Evolutionary conservation across 768 basidiomycete genomes (phyloP), one percentile per base, ranked within the genome.

Genomic region (Boletus rubescentipes): DNA sequence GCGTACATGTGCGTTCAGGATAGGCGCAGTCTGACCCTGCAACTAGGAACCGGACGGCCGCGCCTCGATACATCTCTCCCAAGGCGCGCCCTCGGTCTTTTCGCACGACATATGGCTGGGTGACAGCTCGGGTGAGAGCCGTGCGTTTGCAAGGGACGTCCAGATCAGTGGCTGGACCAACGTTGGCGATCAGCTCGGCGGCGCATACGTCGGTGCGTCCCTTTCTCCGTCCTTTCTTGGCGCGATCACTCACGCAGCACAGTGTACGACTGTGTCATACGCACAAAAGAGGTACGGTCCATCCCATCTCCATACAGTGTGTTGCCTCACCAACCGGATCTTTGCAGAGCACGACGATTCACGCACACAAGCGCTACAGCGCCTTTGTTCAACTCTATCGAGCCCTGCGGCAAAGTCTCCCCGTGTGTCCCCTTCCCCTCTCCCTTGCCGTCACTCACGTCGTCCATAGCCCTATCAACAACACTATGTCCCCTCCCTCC

Each of bases 181-280:
- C 57, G 87, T 90, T 8, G 87, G 87, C 1, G 87, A 88, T 60
- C 77, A 75, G 37, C 74, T 75, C 0, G 80, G 80, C n/a, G 78
- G 79, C 0, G 86, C 84, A 0, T 89, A 89, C 62, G 73, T 87
- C 47, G 85, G 85, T 86, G 50, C 49, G 79, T 68, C 9, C 20
- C 14, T 9, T 11, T 1, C 6, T 4, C 38, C 4, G 14, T 14
- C 20, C 20, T 11, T 18, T 39, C 5, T 21, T 9, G 5, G 18
- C 38, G 9, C 38, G 10, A 0, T 39, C 20, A 6, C 3, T 26
- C 6, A 6, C 11, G 2, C 18, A 30, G 35, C 6, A 10, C 50
- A 79, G 87, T 87, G 10, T 89, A 87, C 61, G 86, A 89, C 57
- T 86, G 84, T 60, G 83, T 77, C 9, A 83, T 90, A 48, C 79